Conservation (phyloP, 805 yeast species). For the Wickerhamomyces hampshirensis region DNA sequence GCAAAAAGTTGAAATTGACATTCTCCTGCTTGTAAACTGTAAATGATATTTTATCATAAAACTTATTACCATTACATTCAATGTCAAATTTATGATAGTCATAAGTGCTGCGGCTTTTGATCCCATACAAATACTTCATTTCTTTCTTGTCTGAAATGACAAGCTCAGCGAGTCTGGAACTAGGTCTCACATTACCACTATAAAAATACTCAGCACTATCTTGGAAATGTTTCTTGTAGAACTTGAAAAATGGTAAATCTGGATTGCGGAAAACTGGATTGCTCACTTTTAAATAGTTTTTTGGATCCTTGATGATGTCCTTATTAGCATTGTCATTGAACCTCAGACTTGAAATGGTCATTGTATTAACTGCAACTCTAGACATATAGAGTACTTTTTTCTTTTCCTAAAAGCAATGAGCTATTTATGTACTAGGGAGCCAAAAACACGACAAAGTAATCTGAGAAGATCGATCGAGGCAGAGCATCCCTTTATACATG, state of each 20-base stretch:
- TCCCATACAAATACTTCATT: too few species aligned
- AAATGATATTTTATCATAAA: background rate
- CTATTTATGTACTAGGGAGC: too few species aligned
- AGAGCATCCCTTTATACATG: too few species aligned
- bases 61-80: background rate
- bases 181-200: background rate
- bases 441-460: too few species aligned
- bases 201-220: background rate
- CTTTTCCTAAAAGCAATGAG: too few species aligned
- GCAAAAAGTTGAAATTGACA: background rate
- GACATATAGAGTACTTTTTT: background rate
- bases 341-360: background rate
- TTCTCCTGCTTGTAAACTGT: background rate
- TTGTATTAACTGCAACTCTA: background rate
- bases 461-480: too few species aligned
- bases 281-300: background rate
- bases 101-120: background rate
- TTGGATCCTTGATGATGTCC: slow-evolving; percentile 1
- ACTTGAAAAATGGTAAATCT: background rate
- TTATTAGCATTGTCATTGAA: background rate
- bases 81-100: background rate
- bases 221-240: background rate
- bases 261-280: background rate
- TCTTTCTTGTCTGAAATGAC: too few species aligned
- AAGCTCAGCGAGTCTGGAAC: background rate